Conservation (phyloP, 2,329 filamentous ascomycete genomes). For the Diplocarpon mali region DNA sequence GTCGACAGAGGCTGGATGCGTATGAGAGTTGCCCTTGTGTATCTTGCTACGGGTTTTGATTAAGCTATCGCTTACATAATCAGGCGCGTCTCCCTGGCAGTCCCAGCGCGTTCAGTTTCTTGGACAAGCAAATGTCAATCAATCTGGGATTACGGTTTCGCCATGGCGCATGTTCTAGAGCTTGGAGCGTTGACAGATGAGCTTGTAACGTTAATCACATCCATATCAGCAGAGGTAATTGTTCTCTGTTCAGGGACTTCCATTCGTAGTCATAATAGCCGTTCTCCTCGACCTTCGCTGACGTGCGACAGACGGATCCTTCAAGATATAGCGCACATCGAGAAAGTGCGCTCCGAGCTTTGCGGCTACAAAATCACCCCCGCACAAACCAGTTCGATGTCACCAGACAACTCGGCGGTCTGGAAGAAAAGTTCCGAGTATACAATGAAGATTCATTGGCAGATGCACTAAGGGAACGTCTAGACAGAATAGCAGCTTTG, state of each 20-base stretch:
- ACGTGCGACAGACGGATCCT: conserved; percentile 23
- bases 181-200: conserved; percentile 57
- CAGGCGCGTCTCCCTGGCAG: conserved; percentile 9
- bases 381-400: conserved; percentile 71
- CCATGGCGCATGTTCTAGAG: conserved; percentile 61
- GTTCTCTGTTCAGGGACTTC: not conserved
- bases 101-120: not conserved
- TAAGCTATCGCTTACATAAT: not conserved
- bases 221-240: conserved; percentile 41
- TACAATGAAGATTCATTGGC: conserved; percentile 70
- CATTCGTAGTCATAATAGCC: no score
- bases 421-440: conserved; percentile 80
- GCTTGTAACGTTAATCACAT: conserved; percentile 54
- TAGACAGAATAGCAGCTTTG: conserved; percentile 44
- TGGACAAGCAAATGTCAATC: not conserved
- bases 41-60: no score
- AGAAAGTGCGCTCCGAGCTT: conserved; percentile 38
- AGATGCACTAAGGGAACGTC: conserved; percentile 49
- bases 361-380: conserved; percentile 45
- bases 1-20: not conserved
- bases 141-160: not conserved
- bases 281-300: conserved; percentile 4
- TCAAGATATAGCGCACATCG: conserved; percentile 33
- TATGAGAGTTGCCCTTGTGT: not conserved
- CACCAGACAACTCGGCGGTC: conserved; percentile 49